Evolutionary conservation across 116 monocot genomes (phyloP), one percentile per base, ranked within the genome.

Genomic region (Phalaenopsis hybrid): DNA sequence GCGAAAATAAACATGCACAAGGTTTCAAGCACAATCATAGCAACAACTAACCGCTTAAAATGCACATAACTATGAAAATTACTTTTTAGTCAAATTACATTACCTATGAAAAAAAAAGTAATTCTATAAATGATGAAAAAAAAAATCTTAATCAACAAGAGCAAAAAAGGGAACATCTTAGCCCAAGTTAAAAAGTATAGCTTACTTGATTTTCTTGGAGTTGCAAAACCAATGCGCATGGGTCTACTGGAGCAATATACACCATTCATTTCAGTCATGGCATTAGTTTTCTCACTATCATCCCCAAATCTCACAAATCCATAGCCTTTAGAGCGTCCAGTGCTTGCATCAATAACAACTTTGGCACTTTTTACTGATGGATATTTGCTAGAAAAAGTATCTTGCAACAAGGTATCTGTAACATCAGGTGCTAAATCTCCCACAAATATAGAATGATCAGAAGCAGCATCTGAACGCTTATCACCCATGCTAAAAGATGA

Each of bases 231-330:
- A 16, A 73, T 73, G 41, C 73, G 73, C 73, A 73, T 73, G 17
- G 73, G 73, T 89, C 74, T 88, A 78, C 83, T 89, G 21, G 92
- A 92, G 77, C 90, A 91, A 85, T 81, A 89, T 31, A 87, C 87
- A 87, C 95, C 95, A 88, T 92, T 95, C 95, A 95, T 95, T 85
- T 95, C 95, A 65, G 87, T 85, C 88, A 95, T 90, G n/a, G 95
- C 95, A 75, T 70, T 88, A 1, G 81, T 78, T 79, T 89, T 95
- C 61, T 95, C 95, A 65, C 68, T 86, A 55, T 95, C 95, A 85
- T 92, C 85, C 43, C 92, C 95, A 89, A 95, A 95, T 75, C 95
- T 92, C 18, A 95, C 92, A 92, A 95, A 95, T 55, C 95, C 95
- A 81, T 95, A 95, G 79, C 95, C 95, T 84, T 90, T 92, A 58